These are phyloP conservation scores for Geotrichum citri-aurantii DNA, from an alignment of 1,139 yeast genomes.

Conservation along the genomic window DNA sequence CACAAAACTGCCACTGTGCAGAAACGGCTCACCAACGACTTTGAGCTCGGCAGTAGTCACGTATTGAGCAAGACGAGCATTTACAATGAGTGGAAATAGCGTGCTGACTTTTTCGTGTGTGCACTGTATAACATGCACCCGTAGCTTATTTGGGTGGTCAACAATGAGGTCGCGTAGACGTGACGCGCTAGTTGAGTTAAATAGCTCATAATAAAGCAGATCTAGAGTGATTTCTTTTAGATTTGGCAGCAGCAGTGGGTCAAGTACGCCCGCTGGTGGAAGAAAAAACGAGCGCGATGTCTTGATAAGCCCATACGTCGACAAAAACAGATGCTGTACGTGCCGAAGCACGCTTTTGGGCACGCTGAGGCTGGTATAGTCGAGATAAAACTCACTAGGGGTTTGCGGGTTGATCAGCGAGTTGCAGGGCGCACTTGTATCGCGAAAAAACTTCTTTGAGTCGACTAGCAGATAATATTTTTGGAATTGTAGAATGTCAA, in stretches of 20 bases:
- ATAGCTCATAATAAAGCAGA: neutral
- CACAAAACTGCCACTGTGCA: neutral
- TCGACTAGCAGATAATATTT: neutral
- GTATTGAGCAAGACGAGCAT: neutral
- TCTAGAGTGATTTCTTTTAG: neutral
- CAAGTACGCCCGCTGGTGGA: slow-evolving; percentile 1
- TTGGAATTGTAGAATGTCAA: neutral
- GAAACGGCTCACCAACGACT: neutral
- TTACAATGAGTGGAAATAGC: neutral
- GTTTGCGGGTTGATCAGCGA: neutral
- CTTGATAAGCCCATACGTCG: neutral
- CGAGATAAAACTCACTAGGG: neutral
- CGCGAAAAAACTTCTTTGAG: neutral
- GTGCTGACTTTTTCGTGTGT: neutral
- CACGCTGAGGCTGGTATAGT: neutral
- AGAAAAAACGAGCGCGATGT: neutral
- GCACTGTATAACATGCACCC: neutral
- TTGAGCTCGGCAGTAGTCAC: neutral
- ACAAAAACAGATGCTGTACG: neutral
- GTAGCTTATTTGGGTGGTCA: neutral
- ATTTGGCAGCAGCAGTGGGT: neutral
- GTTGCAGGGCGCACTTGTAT: neutral
- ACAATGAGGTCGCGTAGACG: neutral
- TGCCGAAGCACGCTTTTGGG: neutral
- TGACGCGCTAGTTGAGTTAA: neutral